Evolutionary conservation across 2,329 filamentous ascomycete genomes (phyloP).

Genomic region (Teratosphaeria viscida): DNA sequence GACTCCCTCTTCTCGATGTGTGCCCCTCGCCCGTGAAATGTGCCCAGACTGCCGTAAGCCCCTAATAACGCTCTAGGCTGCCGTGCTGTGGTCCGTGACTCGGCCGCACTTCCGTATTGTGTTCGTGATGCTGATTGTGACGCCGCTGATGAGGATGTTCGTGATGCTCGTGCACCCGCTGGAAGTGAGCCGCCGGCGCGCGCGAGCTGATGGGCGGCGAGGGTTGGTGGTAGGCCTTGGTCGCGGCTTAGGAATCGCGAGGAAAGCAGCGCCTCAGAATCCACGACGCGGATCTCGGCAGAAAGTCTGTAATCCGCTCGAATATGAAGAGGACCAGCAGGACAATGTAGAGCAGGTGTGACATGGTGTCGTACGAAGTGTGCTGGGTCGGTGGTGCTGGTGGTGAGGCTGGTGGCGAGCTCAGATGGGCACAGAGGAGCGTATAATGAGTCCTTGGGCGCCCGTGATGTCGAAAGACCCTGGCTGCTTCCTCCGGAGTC

Average conservation of each 20-base stretch:
- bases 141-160: neutral
- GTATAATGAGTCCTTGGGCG: slow-evolving; percentile 56
- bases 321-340: slow-evolving; percentile 72
- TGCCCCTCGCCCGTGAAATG: slow-evolving; percentile 18
- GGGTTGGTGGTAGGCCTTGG: slow-evolving; percentile 36
- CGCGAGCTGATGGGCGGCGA: neutral
- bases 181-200: slow-evolving; percentile 18
- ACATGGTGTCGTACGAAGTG: slow-evolving; percentile 58
- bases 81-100: neutral
- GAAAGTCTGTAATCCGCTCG: slow-evolving; percentile 77
- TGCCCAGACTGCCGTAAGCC: slow-evolving; percentile 24
- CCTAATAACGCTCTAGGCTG: slow-evolving; percentile 11
- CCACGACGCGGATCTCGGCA: slow-evolving; percentile 83
- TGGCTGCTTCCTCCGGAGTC: slow-evolving; percentile 27
- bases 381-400: slow-evolving; percentile 4
- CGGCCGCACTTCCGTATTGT: slow-evolving; percentile 16
- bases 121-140: neutral
- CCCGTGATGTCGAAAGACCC: slow-evolving; percentile 32
- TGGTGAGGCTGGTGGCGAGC: slow-evolving; percentile 30
- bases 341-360: slow-evolving; percentile 77
- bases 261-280: slow-evolving; percentile 80
- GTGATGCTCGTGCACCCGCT: slow-evolving; percentile 30
- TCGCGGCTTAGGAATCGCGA: slow-evolving; percentile 89
- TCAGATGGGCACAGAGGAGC: slow-evolving; percentile 57
- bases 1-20: slow-evolving; percentile 14